Evolutionary conservation across 2,329 filamentous ascomycete species (phyloP).

Genomic region (Emmonsia crescens): DNA sequence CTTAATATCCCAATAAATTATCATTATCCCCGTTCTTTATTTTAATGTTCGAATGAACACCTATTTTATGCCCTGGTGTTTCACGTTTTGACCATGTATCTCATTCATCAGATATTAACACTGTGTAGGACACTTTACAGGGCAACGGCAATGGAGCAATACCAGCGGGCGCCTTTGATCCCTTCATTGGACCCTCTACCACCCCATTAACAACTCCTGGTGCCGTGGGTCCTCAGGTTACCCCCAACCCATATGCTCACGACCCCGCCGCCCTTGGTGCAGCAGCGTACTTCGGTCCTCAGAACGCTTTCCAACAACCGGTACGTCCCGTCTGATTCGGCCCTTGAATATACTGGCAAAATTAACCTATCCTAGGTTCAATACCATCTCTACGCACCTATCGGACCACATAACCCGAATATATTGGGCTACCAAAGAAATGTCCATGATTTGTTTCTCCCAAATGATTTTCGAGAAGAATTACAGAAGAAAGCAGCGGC

Average conservation of each 20-base stretch:
- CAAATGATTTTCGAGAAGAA: constrained; percentile 77
- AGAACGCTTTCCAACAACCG: constrained; percentile 52
- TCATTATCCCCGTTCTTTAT: background rate
- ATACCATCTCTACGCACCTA: constrained; percentile 86
- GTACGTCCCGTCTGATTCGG: constrained; percentile 30
- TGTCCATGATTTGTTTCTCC: constrained; percentile 83
- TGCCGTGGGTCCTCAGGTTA: constrained; percentile 34
- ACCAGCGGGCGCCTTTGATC: constrained; percentile 48
- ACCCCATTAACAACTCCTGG: constrained; percentile 42
- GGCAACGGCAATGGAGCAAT: constrained; percentile 41
- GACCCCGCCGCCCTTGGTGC: constrained; percentile 51
- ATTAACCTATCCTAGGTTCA: constrained; percentile 46
- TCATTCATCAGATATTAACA: background rate
- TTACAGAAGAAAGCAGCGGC: constrained; percentile 82
- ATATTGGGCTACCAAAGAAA: constrained; percentile 75
- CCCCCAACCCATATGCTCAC: constrained; percentile 67
- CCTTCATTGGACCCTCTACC: constrained; percentile 48
- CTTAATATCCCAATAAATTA: background rate
- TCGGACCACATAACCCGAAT: constrained; percentile 71
- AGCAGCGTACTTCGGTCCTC: constrained; percentile 54
- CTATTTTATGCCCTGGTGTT: background rate
- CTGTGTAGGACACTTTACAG: constrained; percentile 24
- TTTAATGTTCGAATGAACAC: background rate
- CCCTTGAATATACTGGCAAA: constrained; percentile 13
- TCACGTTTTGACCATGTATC: background rate